A percentile compares a stretch with the other conserved stretches of the same genome.
phyloP scores from a whole-genome alignment of 352 stramenopile genomes.

The Phytophthora citrophthora region DNA sequence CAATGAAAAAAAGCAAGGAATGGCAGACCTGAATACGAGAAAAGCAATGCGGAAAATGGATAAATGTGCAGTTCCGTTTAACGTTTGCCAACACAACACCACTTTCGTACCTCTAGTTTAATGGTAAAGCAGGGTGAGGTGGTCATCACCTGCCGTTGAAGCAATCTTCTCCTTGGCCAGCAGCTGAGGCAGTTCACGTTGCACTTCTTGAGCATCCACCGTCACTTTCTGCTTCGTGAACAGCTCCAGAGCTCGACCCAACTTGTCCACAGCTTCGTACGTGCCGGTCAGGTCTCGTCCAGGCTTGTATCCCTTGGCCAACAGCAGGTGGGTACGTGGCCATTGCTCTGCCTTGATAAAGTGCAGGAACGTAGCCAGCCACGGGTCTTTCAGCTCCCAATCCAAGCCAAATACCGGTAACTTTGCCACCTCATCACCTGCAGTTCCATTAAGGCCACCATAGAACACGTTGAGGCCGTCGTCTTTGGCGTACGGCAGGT shows the following conservation, averaged over 20 bases:
- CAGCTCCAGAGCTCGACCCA: constrained; percentile 39
- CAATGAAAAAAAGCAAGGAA: constrained; percentile 35
- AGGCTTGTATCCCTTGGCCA: constrained; percentile 72
- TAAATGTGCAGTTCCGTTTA: constrained; percentile 32
- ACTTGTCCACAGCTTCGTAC: constrained; percentile 57
- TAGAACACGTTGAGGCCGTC: constrained; percentile 52
- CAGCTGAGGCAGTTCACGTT: constrained; percentile 35
- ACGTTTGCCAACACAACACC: constrained; percentile 6
- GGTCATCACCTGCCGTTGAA: constrained; percentile 24
- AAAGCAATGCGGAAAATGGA: constrained; percentile 32
- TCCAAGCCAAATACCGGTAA: constrained; percentile 33
- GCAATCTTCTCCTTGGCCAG: constrained; percentile 40
- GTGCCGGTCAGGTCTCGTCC: constrained; percentile 54
- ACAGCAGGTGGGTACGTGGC: constrained; percentile 53
- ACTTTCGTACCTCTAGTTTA: constrained; percentile 33
- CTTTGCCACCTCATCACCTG: not conserved
- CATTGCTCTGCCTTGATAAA: constrained; percentile 60
- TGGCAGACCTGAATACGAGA: constrained; percentile 36
- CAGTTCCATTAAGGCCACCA: constrained; percentile 28
- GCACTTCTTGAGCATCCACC: constrained; percentile 44
- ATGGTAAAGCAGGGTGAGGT: constrained; percentile 56
- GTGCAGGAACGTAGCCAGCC: constrained; percentile 58
- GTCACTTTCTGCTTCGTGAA: constrained; percentile 40
- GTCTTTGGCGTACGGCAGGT: constrained; percentile 67
- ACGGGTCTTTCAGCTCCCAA: constrained; percentile 67